Evolutionary conservation across 2,329 filamentous ascomycete genomes (phyloP).

Genomic region (Amesomyces nigricolor): DNA sequence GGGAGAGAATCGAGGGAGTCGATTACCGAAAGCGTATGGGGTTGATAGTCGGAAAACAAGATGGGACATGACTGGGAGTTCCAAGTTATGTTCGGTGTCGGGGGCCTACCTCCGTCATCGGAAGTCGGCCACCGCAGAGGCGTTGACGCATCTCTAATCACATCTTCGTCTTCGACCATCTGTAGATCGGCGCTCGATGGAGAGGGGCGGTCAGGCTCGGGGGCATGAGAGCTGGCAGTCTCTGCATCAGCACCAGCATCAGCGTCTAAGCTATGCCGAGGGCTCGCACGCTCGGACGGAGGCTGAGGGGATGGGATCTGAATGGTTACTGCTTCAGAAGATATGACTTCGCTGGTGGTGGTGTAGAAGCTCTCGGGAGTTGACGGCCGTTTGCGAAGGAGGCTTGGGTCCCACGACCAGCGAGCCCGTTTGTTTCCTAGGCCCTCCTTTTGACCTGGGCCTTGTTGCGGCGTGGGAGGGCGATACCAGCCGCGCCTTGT

Average conservation of each 20-base stretch:
- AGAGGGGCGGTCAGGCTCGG: neutral
- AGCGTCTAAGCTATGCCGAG: neutral
- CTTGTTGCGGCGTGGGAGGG: neutral
- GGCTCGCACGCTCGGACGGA: no score
- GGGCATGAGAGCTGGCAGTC: neutral
- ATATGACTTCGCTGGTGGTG: slow-evolving; percentile 30
- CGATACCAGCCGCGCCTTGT: neutral
- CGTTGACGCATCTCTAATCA: neutral
- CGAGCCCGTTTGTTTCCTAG: neutral
- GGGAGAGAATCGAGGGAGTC: neutral
- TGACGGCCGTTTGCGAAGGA: slow-evolving; percentile 22
- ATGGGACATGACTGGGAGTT: neutral
- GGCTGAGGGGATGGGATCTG: slow-evolving; percentile 8
- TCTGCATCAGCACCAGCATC: neutral
- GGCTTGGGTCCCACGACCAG: neutral
- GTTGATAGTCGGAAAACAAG: neutral
- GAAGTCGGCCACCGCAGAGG: neutral
- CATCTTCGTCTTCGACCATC: no score
- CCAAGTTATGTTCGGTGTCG: neutral
- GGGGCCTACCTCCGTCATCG: neutral
- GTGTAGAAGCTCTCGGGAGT: slow-evolving; percentile 33
- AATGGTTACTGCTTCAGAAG: slow-evolving; percentile 32
- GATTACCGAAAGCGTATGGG: neutral
- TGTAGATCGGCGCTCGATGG: neutral
- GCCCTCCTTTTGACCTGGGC: neutral